Base-by-base conservation (phyloP, 352 stramenopile species). In the Phytophthora fragariae region DNA sequence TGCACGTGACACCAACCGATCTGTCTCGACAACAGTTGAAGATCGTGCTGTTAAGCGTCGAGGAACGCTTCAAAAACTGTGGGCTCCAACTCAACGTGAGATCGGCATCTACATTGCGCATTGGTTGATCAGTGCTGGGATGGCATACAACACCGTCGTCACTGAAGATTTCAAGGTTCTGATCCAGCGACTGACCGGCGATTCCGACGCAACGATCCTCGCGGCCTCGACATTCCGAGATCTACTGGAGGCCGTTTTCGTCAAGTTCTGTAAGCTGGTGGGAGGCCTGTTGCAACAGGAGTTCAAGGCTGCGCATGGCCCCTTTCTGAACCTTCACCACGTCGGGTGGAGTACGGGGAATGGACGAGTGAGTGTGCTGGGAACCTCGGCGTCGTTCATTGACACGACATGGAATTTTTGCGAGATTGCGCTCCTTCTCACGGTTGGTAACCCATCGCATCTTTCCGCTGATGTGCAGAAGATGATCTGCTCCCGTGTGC, bases 271-370 rank as follows among this genome's bases (percentile, higher is more conserved):
- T 10, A 33, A 53, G 2, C 46, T 61, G 49, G 24, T 37, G 6
- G 10, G 5, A 12, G 31, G 0, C 1, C 21, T 70, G 5, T 8
- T 70, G 24, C 14, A 24, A n/a, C 5, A 37, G 1, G 68, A 62
- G 37, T 60, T 62, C 29, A 46, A 61, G 2, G 35, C 37, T 2
- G 60, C 59, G 0, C 33, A 47, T 5, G 1, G 17, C 2, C 54
- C 59, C 2, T 74, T 62, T 31, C 46, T 74, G 1, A 66, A 66
- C 29, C 15, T 70, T 0, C 31, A 46, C 1, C 59, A 74, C 12
- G 53, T 61, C 19, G 10, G 4, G 10, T 74, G 60, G 60, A 65
- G 46, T 1, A 49, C 24, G 5, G 47, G 5, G 1, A 62, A 50
- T 7, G 50, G n/a, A 44, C 0, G 59, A 62, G 3, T 44, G 4